Percentiles rank a stretch among this genome's conserved stretches.
phyloP scores from a whole-genome alignment of 2,329 filamentous ascomycete species.

The Ustilaginoidea virens region DNA sequence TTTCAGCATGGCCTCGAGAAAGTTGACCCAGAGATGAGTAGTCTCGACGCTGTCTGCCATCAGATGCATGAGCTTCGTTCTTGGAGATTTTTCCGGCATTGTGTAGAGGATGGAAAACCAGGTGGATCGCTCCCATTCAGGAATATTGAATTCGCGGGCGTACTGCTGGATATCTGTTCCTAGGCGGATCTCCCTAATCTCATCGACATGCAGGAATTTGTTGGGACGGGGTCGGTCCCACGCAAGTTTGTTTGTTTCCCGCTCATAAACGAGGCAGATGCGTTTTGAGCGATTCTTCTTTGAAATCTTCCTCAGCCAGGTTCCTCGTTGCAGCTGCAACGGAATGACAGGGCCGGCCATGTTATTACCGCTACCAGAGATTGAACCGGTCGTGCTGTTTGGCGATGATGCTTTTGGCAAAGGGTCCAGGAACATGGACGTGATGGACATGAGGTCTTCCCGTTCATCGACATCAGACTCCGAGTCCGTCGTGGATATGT shows the following conservation, averaged over 20 bases:
- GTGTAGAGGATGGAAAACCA: constrained; percentile 90
- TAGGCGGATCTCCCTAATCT: constrained; percentile 79
- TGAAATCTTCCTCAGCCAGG: constrained; percentile 65
- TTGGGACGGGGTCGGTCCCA: constrained; percentile 70
- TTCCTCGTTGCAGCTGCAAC: constrained; percentile 62
- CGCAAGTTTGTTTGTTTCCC: constrained; percentile 69
- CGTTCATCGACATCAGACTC: constrained; percentile 42
- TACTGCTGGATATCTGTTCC: constrained; percentile 79
- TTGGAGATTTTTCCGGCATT: constrained; percentile 61
- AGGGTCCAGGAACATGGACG: constrained; percentile 27
- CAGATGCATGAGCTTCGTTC: constrained; percentile 77
- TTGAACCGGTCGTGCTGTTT: constrained; percentile 30
- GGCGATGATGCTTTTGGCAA: constrained; percentile 30
- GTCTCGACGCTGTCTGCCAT: constrained; percentile 60
- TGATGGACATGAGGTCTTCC: constrained; percentile 24
- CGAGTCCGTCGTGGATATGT: constrained; percentile 27
- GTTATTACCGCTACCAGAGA: constrained; percentile 25
- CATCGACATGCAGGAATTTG: constrained; percentile 86
- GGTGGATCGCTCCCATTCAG: constrained; percentile 48
- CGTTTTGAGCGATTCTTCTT: constrained; percentile 64
- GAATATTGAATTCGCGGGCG: constrained; percentile 63
- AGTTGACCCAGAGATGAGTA: constrained; percentile 67
- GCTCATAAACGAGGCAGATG: constrained; percentile 58
- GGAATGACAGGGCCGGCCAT: constrained; percentile 60
- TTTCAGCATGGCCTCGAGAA: constrained; percentile 68